Evolutionary conservation across 495 filamentous ascomycete genomes (phyloP).

Genomic region (Parmelia sp.): DNA sequence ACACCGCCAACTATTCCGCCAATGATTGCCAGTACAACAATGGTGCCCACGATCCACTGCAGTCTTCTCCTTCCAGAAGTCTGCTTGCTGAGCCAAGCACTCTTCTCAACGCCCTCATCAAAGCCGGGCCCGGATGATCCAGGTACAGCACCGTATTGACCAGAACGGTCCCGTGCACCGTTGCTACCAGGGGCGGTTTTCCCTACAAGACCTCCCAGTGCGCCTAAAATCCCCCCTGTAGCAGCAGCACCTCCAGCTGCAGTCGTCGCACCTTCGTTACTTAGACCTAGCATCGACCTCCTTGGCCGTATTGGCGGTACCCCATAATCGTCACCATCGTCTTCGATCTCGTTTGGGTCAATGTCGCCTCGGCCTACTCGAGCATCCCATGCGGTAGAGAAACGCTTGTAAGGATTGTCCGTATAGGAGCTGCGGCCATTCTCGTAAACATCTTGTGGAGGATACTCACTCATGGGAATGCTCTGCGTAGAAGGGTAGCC

Average conservation of each 20-base stretch:
- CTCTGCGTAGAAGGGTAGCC: slow-evolving; percentile 29
- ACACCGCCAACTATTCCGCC: slow-evolving; percentile 73
- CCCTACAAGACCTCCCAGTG: slow-evolving; percentile 34
- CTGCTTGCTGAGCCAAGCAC: slow-evolving; percentile 52
- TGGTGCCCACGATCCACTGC: slow-evolving; percentile 58
- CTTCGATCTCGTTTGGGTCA: slow-evolving; percentile 72
- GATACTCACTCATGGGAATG: slow-evolving; percentile 33
- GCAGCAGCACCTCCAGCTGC: slow-evolving; percentile 51
- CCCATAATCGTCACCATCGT: slow-evolving; percentile 81
- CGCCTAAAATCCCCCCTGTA: slow-evolving; percentile 44
- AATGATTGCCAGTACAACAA: slow-evolving; percentile 57
- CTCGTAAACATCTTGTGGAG: slow-evolving; percentile 30
- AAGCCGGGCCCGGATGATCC: slow-evolving; percentile 29
- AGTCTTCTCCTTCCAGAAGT: slow-evolving; percentile 60
- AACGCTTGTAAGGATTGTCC: slow-evolving; percentile 54
- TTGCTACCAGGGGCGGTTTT: slow-evolving; percentile 28
- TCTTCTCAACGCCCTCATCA: slow-evolving; percentile 41
- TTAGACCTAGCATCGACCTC: slow-evolving; percentile 50
- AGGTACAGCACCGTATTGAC: slow-evolving; percentile 51
- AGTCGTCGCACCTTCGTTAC: slow-evolving; percentile 36
- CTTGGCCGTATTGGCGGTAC: slow-evolving; percentile 37
- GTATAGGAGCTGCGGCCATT: slow-evolving; percentile 33
- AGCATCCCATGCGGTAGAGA: slow-evolving; percentile 53
- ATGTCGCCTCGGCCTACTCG: slow-evolving; percentile 48
- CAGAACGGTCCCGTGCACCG: slow-evolving; percentile 30